phyloP scores from a whole-genome alignment of 73 alveolate species.

The Paramecium sonneborni region DNA sequence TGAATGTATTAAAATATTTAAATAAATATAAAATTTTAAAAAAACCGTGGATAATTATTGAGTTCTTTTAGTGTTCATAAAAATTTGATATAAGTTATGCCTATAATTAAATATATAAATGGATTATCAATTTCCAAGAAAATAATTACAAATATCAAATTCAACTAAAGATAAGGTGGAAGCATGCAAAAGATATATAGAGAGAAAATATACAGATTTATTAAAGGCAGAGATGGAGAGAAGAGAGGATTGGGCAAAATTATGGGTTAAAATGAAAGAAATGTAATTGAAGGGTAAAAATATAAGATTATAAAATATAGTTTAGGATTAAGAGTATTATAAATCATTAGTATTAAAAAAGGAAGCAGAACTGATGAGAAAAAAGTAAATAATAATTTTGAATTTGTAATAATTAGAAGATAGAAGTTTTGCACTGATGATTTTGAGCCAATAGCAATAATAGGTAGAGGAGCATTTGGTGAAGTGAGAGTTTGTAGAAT shows the following conservation, averaged over 20 bases:
- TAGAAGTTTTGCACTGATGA: constrained; percentile 71
- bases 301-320: background rate
- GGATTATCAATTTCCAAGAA: constrained; percentile 56
- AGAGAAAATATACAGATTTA: constrained; percentile 44
- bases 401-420: constrained; percentile 48
- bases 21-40: background rate
- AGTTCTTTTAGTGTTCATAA: background rate
- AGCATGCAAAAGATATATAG: constrained; percentile 64
- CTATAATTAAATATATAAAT: background rate
- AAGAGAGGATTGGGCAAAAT: constrained; percentile 47
- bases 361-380: constrained; percentile 46
- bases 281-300: background rate
- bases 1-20: background rate
- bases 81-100: background rate
- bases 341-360: background rate
- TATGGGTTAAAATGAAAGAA: constrained; percentile 27
- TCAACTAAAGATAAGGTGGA: constrained; percentile 67
- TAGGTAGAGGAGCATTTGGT: constrained; percentile 86
- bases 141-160: constrained; percentile 40
- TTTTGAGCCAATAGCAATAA: constrained; percentile 77
- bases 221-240: constrained; percentile 42
- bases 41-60: background rate
- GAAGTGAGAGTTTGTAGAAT: constrained; percentile 82
- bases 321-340: constrained; percentile 26
- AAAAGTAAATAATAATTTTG: background rate